A percentile compares a stretch with the other conserved stretches of the same genome.
phyloP scores from a whole-genome alignment of 345 rosid species.

The Camelina sativa region DNA sequence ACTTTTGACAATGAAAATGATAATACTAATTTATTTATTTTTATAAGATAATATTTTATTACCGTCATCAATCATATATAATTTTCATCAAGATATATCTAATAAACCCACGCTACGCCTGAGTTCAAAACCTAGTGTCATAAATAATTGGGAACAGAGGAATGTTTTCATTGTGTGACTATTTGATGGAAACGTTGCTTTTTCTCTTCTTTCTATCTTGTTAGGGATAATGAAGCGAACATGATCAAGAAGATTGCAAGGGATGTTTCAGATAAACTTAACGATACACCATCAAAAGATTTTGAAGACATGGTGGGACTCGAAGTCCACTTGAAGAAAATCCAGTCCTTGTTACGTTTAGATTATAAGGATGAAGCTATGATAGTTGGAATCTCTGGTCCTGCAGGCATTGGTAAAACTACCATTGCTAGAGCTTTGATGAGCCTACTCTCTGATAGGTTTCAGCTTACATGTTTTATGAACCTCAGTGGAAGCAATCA shows the following conservation, averaged over 20 bases:
- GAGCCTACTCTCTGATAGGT: not conserved
- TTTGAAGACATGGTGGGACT: slow-evolving; percentile 1
- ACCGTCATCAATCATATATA: no score
- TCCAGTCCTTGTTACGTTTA: slow-evolving; percentile 15
- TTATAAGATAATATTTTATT: no score
- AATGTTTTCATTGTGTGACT: no score
- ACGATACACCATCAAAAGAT: not conserved
- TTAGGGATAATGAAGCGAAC: no score
- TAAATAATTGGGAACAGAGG: no score
- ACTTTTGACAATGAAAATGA: no score
- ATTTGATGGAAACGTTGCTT: no score
- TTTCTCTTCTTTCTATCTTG: no score
- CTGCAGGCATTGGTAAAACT: slow-evolving; percentile 11
- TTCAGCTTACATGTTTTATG: slow-evolving; percentile 13
- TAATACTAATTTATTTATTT: no score
- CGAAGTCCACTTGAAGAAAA: not conserved
- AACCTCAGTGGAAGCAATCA: not conserved
- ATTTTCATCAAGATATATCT: no score
- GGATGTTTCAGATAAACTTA: not conserved
- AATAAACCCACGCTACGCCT: no score
- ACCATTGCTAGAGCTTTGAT: not conserved
- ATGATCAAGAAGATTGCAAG: not conserved
- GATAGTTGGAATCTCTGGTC: slow-evolving; percentile 8
- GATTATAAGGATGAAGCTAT: not conserved
- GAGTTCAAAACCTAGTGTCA: no score